Percentiles rank a stretch among this genome's conserved stretches.
These are phyloP conservation scores for Ambrosia artemisiifolia DNA, from an alignment of 129 eudicot genomes.

Conservation along the genomic window DNA sequence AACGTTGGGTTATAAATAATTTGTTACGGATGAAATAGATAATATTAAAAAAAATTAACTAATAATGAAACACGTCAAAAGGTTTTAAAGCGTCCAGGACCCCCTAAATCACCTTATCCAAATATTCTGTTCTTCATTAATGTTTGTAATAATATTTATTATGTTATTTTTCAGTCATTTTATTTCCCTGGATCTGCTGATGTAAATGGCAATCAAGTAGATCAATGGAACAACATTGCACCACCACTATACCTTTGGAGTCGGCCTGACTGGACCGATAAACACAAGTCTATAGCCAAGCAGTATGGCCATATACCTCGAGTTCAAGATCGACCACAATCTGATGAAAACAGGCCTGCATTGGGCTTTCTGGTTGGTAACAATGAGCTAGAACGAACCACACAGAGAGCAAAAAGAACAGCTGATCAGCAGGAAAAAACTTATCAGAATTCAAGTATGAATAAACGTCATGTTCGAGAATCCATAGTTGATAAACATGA, in stretches of 20 bases:
- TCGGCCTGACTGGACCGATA: slow-evolving; percentile 52
- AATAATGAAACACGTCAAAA: no score
- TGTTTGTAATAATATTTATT: background rate
- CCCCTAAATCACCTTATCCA: background rate
- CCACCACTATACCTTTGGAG: slow-evolving; percentile 91
- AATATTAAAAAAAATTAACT: background rate
- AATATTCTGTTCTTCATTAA: background rate
- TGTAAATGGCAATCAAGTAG: slow-evolving; percentile 63
- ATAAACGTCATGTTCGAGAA: no score
- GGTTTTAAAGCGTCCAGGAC: no score
- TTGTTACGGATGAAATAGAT: background rate
- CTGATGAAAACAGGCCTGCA: slow-evolving; percentile 3
- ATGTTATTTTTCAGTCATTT: slow-evolving; percentile 51
- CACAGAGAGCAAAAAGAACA: no score
- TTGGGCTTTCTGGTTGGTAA: background rate
- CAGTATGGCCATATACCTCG: slow-evolving; percentile 46
- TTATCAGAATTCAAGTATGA: no score
- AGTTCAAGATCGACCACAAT: background rate
- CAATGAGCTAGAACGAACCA: no score
- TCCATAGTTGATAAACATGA: background rate
- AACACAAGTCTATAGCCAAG: slow-evolving; percentile 58
- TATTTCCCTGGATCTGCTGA: slow-evolving; percentile 89
- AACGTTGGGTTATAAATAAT: background rate
- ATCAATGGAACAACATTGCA: slow-evolving; percentile 61
- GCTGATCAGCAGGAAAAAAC: no score